Percentiles rank a stretch among this genome's conserved stretches.
These are phyloP conservation scores for Bacidia rubella DNA, from an alignment of 495 filamentous ascomycete genomes.

Conservation along the genomic window DNA sequence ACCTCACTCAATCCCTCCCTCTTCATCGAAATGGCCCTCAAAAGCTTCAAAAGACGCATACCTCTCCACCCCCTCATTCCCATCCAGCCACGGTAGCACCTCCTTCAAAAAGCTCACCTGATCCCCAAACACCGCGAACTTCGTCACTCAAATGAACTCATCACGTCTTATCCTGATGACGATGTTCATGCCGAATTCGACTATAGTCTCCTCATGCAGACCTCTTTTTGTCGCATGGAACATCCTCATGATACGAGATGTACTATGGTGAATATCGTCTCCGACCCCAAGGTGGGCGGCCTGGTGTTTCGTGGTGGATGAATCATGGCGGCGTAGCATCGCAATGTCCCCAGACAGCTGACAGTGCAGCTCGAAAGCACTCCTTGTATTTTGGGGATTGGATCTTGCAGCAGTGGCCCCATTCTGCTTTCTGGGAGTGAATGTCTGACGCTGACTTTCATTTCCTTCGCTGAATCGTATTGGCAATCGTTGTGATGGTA, in stretches of 20 bases:
- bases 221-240: constrained; percentile 43
- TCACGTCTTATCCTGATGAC: neutral
- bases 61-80: constrained; percentile 41
- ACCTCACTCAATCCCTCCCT: constrained; percentile 11
- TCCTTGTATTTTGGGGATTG: no score
- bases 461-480: no score
- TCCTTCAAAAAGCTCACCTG: constrained; percentile 39
- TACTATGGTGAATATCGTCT: neutral
- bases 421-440: no score
- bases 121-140: constrained; percentile 45
- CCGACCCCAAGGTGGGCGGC: neutral
- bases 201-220: constrained; percentile 40
- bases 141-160: constrained; percentile 56
- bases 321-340: neutral
- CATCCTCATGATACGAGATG: neutral
- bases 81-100: constrained; percentile 54
- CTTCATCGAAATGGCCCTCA: constrained; percentile 11
- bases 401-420: no score
- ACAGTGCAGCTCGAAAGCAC: no score
- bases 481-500: no score
- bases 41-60: constrained; percentile 71
- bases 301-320: neutral
- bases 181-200: neutral
- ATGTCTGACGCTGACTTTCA: no score
- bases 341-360: no score